Evolutionary conservation across 306 rosid species (phyloP).

Genomic region (Gynostemma pentaphyllum): DNA sequence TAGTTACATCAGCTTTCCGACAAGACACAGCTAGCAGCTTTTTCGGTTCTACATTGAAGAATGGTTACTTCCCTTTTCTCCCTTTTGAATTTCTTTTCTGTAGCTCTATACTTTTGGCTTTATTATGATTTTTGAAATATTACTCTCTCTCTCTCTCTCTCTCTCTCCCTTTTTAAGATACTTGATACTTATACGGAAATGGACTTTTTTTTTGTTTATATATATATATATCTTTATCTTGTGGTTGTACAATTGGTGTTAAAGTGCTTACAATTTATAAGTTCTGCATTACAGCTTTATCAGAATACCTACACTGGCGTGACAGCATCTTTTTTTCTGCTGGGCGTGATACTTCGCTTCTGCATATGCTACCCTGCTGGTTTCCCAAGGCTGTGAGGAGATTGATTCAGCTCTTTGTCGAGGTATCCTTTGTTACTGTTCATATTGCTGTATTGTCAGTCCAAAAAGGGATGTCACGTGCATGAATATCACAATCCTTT

Average conservation of each 20-base stretch:
- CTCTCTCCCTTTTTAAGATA: no score
- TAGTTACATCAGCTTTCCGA: slow-evolving; percentile 72
- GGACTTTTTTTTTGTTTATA: neutral
- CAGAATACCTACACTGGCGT: slow-evolving; percentile 80
- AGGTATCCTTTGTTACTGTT: slow-evolving; percentile 38
- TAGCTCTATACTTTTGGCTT: neutral
- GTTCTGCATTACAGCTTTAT: slow-evolving; percentile 35
- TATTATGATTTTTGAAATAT: neutral
- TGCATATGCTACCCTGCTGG: slow-evolving; percentile 95
- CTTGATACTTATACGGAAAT: no score
- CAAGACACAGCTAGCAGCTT: slow-evolving; percentile 44
- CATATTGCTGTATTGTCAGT: slow-evolving; percentile 10
- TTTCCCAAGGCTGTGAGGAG: slow-evolving; percentile 77
- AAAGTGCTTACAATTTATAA: neutral
- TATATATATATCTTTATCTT: no score
- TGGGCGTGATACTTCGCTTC: slow-evolving; percentile 83
- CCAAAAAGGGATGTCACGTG: no score
- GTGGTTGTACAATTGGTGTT: neutral
- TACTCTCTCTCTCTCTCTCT: neutral
- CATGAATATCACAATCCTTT: no score
- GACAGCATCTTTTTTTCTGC: slow-evolving; percentile 69
- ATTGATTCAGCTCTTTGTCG: slow-evolving; percentile 77
- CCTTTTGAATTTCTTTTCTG: slow-evolving; percentile 5
- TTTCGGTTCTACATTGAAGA: slow-evolving; percentile 45
- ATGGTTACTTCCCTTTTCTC: slow-evolving; percentile 28